These are phyloP conservation scores for Eucalyptus lansdowneana DNA, from an alignment of 345 rosid species.

Conservation along the genomic window DNA sequence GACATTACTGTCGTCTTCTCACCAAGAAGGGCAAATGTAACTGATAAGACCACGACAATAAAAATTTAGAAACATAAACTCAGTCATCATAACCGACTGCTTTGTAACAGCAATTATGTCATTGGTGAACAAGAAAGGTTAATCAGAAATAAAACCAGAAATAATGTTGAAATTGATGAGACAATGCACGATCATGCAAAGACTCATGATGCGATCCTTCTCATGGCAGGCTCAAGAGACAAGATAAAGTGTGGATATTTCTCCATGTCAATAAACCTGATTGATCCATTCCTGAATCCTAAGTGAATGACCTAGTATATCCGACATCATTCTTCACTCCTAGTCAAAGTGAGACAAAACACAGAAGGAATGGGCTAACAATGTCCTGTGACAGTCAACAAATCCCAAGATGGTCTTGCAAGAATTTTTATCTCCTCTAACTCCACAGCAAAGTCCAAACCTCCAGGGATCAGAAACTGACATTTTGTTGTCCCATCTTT, in stretches of 20 bases:
- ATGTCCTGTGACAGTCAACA: background rate
- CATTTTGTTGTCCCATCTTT: background rate
- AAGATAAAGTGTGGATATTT: background rate
- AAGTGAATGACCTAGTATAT: background rate
- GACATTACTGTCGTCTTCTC: constrained; percentile 98
- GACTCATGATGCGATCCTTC: background rate
- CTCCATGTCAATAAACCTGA: background rate
- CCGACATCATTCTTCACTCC: background rate
- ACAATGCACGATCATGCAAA: background rate
- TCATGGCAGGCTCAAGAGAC: background rate
- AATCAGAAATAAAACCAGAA: background rate
- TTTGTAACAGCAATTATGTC: background rate
- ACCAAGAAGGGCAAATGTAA: constrained; percentile 80
- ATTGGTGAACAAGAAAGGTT: background rate
- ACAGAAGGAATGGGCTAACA: background rate
- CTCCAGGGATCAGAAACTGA: background rate
- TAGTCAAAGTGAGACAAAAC: background rate
- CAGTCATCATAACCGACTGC: background rate
- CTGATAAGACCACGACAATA: constrained; percentile 11
- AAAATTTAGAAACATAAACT: background rate
- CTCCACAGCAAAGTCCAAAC: background rate
- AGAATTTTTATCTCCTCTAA: background rate
- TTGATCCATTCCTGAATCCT: background rate
- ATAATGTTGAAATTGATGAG: background rate
- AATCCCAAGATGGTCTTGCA: background rate